Evolutionary conservation across 495 filamentous ascomycete genomes (phyloP), one percentile per base, ranked within the genome.

Genomic region (Diplogelasinospora grovesii): DNA sequence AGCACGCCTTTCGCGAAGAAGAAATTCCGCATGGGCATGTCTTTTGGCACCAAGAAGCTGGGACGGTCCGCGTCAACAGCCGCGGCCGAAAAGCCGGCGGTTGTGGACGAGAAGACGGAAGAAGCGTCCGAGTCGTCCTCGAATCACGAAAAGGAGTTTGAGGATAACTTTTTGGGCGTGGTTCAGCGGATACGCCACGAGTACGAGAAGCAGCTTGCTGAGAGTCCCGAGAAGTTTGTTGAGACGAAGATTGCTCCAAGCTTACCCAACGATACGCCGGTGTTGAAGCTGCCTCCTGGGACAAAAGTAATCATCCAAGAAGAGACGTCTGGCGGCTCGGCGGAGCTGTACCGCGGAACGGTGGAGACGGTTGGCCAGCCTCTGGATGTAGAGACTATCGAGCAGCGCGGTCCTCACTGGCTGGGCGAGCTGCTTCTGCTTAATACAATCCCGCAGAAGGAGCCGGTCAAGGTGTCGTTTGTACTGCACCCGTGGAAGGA

Each of bases 291-390:
- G 13, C 92, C 92, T 1, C 55, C 77, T 14, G 75, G 77, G 14
- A 95, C 87, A 13, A 85, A 81, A 16, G 83, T 98, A 22, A 85
- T 97, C 31, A 87, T 98, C 36, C 93, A 98, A 58, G 92, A 97
- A 57, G 93, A 98, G 54, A 82, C 84, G 1, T 85, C 84, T 23
- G 92, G 89, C 21, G 92, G 92, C 32, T 89, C 89, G 34, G 83
- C 85, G 19, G 92, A 97, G 66, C 66, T 97, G 4, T 97, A 94
- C 56, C 71, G 89, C 54, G 93, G 92, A 1, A 93, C 79, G 5
- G 83, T 96, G 9, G 85, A 73, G 27, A 77, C 75, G 3, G 73
- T 89, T 10, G 86, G 84, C 6, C 64, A 75, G 33, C n/a, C n/a
- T n/a, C n/a, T n/a, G n/a, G 86, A 95, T 46, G 82, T 83, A 21